Evolutionary conservation across 2,329 filamentous ascomycete species (phyloP), one percentile per base, ranked within the genome.

Genomic region (Fusarium sp.): DNA sequence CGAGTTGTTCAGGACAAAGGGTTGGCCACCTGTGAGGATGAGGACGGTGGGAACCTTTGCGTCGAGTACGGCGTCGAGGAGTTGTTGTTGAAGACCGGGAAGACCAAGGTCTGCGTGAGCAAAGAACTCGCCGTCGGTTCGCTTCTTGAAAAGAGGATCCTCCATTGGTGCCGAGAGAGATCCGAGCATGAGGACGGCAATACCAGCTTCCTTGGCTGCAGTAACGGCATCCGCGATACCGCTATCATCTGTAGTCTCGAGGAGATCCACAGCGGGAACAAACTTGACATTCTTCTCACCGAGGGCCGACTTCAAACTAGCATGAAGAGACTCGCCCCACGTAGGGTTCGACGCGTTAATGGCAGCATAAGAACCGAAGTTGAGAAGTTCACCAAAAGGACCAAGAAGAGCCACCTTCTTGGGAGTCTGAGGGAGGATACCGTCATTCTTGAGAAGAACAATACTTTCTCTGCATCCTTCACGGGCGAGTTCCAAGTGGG

Each of bases 361-460:
- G 24, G 73, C 73, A 1, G 71, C 73, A 20, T 74, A 75, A 2
- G 73, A 74, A 3, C 73, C 71, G 45, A 64, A 62, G 58, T 75
- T 75, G 35, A 74, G 66, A 1, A 75, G 69, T 18, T 81, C 76
- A 4, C 80, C 79, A 62, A 82, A 77, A 6, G 80, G 72, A 2
- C 76, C 76, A 1, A 79, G 69, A 58, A 65, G 64, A 35, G 67
- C 77, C 0, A 64, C 64, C 66, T 73, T 76, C 7, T 64, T 37
- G 1, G 71, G 84, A 8, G 89, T 79, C 6, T 91, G 90, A 2
- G 93, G 83, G 3, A 89, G 80, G 22, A 83, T 82, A 14, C 86
- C 84, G 35, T 90, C 85, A 69, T 93, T 93, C 81, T 92, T 91
- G 42, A 92, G 82, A n/a, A 92, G 85, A 3, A 92, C 90, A 18